phyloP scores from a whole-genome alignment of 352 stramenopile species.

The Phytophthora chlamydospora region DNA sequence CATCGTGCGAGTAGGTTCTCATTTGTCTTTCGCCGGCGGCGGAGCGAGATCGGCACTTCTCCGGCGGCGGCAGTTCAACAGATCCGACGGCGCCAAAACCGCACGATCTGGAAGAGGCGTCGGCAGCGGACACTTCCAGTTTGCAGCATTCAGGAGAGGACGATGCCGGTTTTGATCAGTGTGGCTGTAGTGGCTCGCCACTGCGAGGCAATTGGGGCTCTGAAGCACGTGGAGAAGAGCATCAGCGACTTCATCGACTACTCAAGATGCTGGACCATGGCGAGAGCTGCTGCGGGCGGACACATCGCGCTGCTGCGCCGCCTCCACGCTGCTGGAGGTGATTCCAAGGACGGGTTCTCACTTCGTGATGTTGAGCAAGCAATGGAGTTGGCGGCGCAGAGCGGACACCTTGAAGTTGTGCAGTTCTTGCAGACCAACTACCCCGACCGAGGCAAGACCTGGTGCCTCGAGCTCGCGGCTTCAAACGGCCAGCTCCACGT shows the following conservation, averaged over 20 bases:
- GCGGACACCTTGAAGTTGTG: constrained; percentile 32
- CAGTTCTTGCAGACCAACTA: constrained; percentile 32
- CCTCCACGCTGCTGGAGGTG: constrained; percentile 20
- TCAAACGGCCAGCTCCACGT: constrained; percentile 24
- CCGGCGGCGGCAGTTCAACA: constrained; percentile 7
- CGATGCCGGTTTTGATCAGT: constrained; percentile 15
- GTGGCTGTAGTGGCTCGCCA: constrained; percentile 24
- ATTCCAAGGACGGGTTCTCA: constrained; percentile 7
- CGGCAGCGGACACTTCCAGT: not conserved
- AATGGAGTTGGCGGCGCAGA: constrained; percentile 23
- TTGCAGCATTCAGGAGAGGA: constrained; percentile 6
- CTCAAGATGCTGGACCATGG: constrained; percentile 28
- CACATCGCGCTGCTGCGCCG: constrained; percentile 20
- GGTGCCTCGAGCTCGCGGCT: constrained; percentile 27
- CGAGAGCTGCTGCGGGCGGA: constrained; percentile 17
- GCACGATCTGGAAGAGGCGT: constrained; percentile 22
- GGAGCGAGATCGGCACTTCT: constrained; percentile 4
- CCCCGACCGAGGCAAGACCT: constrained; percentile 24
- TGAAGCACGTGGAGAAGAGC: constrained; percentile 23
- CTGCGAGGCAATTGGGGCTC: constrained; percentile 16
- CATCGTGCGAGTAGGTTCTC: not conserved
- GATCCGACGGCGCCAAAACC: constrained; percentile 24
- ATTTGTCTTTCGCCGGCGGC: constrained; percentile 11
- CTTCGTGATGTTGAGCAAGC: constrained; percentile 20
- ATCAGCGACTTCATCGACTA: constrained; percentile 36